These are phyloP conservation scores for Flaveria bidentis DNA, from an alignment of 129 eudicot genomes.

Conservation along the genomic window DNA sequence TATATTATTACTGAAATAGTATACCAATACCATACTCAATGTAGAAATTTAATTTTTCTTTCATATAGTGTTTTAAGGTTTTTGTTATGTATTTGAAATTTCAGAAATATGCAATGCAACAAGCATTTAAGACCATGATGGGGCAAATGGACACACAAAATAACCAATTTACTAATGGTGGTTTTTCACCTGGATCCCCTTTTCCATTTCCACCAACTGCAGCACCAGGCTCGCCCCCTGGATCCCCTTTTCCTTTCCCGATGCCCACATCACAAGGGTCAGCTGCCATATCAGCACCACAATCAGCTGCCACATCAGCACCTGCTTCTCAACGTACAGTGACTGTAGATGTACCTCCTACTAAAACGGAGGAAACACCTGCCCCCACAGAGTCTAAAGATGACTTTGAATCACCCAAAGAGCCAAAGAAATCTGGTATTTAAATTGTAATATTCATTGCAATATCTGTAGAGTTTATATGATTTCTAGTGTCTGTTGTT, in stretches of 20 bases:
- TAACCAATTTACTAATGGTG: slow-evolving; percentile 64
- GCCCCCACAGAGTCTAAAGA: slow-evolving; percentile 37
- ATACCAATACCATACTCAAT: no score
- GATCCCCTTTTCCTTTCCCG: slow-evolving; percentile 67
- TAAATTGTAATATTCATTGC: neutral
- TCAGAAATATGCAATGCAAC: slow-evolving; percentile 98
- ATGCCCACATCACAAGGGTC: slow-evolving; percentile 47
- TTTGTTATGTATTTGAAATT: slow-evolving; percentile 14
- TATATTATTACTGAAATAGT: no score
- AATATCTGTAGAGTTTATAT: neutral
- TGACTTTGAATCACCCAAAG: slow-evolving; percentile 41
- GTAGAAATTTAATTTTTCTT: neutral
- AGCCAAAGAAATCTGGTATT: slow-evolving; percentile 71
- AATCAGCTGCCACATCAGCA: slow-evolving; percentile 28
- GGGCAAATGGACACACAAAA: slow-evolving; percentile 87
- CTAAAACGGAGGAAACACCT: slow-evolving; percentile 50
- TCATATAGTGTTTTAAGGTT: neutral
- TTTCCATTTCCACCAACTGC: slow-evolving; percentile 65
- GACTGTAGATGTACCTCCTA: slow-evolving; percentile 68
- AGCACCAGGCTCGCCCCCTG: slow-evolving; percentile 44
- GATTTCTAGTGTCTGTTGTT: neutral
- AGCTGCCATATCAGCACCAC: slow-evolving; percentile 31
- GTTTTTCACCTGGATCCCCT: slow-evolving; percentile 72
- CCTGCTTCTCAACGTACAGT: slow-evolving; percentile 55
- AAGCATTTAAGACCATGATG: slow-evolving; percentile 82